These are phyloP conservation scores for Lactarius sp. DNA, from an alignment of 768 basidiomycete species.

Conservation along the genomic window DNA sequence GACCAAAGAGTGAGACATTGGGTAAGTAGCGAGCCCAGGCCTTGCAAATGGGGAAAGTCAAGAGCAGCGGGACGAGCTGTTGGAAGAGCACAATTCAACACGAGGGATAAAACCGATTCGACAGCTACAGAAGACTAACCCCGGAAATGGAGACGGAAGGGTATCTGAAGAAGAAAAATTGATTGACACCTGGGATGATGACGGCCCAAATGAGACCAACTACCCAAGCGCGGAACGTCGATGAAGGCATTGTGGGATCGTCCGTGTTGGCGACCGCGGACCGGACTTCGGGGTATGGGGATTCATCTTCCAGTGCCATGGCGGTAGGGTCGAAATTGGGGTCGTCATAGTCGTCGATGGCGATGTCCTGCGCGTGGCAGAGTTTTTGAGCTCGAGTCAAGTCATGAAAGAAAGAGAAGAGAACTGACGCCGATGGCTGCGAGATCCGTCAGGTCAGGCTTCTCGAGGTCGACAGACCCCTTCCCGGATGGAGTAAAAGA, in stretches of 20 bases:
- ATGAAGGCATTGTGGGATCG: conserved; percentile 39
- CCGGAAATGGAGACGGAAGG: conserved; percentile 38
- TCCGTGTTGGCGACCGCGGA: conserved; percentile 48
- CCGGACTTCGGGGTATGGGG: conserved; percentile 51
- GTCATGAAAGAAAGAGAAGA: background rate
- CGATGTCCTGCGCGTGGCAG: background rate
- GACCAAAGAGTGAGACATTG: conserved; percentile 47
- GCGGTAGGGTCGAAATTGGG: conserved; percentile 35
- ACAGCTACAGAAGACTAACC: conserved; percentile 22
- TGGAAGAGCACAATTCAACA: background rate
- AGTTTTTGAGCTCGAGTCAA: background rate
- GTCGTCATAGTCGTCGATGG: conserved; percentile 31
- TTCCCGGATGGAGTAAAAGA: conserved; percentile 27
- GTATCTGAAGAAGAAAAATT: conserved; percentile 72
- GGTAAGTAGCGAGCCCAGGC: conserved; percentile 53
- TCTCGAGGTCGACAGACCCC: conserved; percentile 25
- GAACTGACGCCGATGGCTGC: background rate
- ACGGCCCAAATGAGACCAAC: conserved; percentile 46
- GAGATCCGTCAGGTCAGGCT: background rate
- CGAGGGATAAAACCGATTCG: background rate
- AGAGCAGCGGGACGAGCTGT: conserved; percentile 58
- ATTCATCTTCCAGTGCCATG: conserved; percentile 39
- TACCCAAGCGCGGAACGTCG: conserved; percentile 37
- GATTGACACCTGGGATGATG: conserved; percentile 67
- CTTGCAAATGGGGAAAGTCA: conserved; percentile 62